A percentile compares a stretch with the other conserved stretches of the same genome.
phyloP scores from a whole-genome alignment of 2,329 filamentous ascomycete species.

The Dryadomyces quercivorus region DNA sequence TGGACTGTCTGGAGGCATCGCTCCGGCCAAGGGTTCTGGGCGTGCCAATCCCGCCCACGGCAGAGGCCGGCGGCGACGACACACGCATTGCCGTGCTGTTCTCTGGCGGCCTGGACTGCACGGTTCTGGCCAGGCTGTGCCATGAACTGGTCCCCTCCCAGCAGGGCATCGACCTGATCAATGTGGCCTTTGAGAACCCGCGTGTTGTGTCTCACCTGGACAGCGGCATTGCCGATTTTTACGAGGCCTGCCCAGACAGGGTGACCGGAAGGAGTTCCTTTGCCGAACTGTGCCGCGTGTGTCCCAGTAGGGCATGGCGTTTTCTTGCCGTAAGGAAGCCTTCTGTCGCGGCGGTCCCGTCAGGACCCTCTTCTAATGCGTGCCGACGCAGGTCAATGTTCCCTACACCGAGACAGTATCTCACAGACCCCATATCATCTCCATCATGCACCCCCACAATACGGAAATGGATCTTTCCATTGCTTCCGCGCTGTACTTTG shows the following conservation, averaged over 20 bases:
- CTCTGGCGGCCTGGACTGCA: conserved; percentile 90
- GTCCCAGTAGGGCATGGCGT: conserved; percentile 63
- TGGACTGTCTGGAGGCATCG: conserved; percentile 44
- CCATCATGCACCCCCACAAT: conserved; percentile 82
- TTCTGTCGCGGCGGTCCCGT: not conserved
- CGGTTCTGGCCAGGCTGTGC: conserved; percentile 66
- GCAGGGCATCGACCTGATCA: conserved; percentile 75
- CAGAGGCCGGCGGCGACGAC: conserved; percentile 16
- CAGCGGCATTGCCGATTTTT: conserved; percentile 31
- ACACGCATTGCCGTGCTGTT: conserved; percentile 69
- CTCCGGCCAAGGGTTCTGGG: conserved; percentile 51
- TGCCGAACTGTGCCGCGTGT: conserved; percentile 57
- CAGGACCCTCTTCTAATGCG: not conserved
- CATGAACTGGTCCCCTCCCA: conserved; percentile 60
- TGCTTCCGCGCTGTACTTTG: conserved; percentile 87
- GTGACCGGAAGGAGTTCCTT: conserved; percentile 73
- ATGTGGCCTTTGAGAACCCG: conserved; percentile 95
- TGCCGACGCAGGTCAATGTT: conserved; percentile 51
- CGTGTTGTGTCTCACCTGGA: conserved; percentile 47
- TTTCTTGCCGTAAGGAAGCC: conserved; percentile 54
- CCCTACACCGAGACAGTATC: conserved; percentile 62
- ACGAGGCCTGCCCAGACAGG: conserved; percentile 81
- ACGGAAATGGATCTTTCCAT: conserved; percentile 99
- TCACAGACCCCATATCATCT: conserved; percentile 57
- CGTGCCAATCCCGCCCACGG: conserved; percentile 40